A percentile compares a stretch with the other conserved stretches of the same genome.
Evolutionary conservation across 352 stramenopile species (phyloP).

Genomic region (Thalassiosira ordinaria): DNA sequence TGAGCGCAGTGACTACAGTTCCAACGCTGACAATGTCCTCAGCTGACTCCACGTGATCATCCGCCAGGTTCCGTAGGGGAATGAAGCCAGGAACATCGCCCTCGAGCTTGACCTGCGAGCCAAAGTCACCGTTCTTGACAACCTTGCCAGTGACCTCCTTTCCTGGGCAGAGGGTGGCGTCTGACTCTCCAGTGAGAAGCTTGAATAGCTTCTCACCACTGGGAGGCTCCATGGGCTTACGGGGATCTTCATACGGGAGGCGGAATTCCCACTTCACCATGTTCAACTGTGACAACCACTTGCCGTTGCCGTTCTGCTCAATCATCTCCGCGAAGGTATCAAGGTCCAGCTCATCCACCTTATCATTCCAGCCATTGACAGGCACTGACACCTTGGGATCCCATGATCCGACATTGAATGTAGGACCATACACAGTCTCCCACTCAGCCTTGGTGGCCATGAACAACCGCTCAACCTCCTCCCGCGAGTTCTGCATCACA

Average conservation of each 20-base stretch:
- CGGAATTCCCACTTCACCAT: slow-evolving; percentile 88
- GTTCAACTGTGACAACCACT: slow-evolving; percentile 81
- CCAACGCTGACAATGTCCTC: slow-evolving; percentile 83
- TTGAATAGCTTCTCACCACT: slow-evolving; percentile 80
- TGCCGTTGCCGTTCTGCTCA: slow-evolving; percentile 73
- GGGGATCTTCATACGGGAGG: slow-evolving; percentile 79
- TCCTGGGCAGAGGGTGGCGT: slow-evolving; percentile 79
- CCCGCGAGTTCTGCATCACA: slow-evolving; percentile 81
- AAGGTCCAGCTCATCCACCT: slow-evolving; percentile 86
- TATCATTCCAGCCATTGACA: slow-evolving; percentile 77
- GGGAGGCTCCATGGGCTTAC: slow-evolving; percentile 81
- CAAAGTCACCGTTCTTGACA: slow-evolving; percentile 82
- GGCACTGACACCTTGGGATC: slow-evolving; percentile 75
- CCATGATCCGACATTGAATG: slow-evolving; percentile 79
- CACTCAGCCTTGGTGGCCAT: slow-evolving; percentile 79
- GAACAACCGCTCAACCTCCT: slow-evolving; percentile 78
- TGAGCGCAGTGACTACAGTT: slow-evolving; percentile 80
- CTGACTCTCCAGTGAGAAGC: slow-evolving; percentile 81
- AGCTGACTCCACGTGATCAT: slow-evolving; percentile 83
- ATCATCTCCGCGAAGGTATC: slow-evolving; percentile 85
- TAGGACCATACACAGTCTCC: slow-evolving; percentile 73
- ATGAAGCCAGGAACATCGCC: slow-evolving; percentile 85
- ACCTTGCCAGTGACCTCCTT: slow-evolving; percentile 85
- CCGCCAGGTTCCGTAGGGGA: slow-evolving; percentile 78
- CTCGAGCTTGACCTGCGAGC: slow-evolving; percentile 83